Base-by-base conservation (phyloP, 495 filamentous ascomycete species). In the Annulohypoxylon bovei region DNA sequence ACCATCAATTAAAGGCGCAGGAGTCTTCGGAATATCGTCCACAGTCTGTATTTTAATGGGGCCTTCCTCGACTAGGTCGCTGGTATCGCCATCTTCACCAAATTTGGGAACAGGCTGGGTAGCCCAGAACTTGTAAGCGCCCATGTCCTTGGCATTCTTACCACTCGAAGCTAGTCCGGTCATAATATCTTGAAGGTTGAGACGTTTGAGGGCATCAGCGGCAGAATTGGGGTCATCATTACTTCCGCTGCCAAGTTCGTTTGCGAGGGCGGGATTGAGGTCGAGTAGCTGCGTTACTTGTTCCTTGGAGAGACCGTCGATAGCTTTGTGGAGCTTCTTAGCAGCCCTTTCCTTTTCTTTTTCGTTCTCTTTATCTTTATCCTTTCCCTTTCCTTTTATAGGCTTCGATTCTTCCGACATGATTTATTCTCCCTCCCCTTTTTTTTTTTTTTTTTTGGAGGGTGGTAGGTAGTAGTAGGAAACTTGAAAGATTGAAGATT, bases 91-190 rank as follows among this genome's bases (percentile, higher is more conserved):
- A n/a, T 77, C 81, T 54, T 87, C 84, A 7, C 88, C 90, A 70
- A 98, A 97, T 61, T 89, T 88, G 8, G 93, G 92, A 30, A 99
- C 95, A 0, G 95, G 95, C 77, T 99, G 95, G 33, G 95, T 98
- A 76, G 92, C 89, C 95, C 95, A 99, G 80, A 99, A 99, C 79
- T 96, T 97, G 85, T 98, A 97, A 30, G 90, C 90, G 4, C 88
- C 94, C 93, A 97, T 97, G 71, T 98, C 95, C 80, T 97, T 97
- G 70, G 88, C 88, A 73, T 96, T 96, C 85, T 96, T 96, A 3
- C 91, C 92, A 39, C 88, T 88, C 4, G 82, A 78, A 11, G 88
- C 85, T 66, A 97, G 81, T 5, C 94, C 94, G 0, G 94, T 97
- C 81, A 97, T 81, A 67, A 97, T 82, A 52, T 97, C 92, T 57